Conservation (phyloP, 164 flowering plant genomes). For the Chimonanthus praecox region DNA sequence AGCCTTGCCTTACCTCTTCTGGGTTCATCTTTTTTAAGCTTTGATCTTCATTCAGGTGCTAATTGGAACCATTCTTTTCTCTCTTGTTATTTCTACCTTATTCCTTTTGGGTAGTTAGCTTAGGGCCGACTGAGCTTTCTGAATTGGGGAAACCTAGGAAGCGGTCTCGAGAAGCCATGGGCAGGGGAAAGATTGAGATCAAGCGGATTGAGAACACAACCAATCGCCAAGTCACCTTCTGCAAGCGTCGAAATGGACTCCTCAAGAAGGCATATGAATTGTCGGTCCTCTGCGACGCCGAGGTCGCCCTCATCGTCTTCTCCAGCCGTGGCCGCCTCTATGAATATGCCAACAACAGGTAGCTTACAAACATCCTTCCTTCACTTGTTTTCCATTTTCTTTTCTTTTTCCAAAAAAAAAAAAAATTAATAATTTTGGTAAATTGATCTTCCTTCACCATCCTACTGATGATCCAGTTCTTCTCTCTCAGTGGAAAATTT, state of each 20-base stretch:
- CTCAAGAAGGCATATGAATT: conserved; percentile 78
- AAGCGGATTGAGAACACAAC: conserved; percentile 86
- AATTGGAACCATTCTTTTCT: neutral
- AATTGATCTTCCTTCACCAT: neutral
- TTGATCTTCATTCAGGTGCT: neutral
- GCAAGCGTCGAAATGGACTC: conserved; percentile 68
- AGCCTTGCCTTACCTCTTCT: conserved; percentile 26
- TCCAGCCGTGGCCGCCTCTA: conserved; percentile 79
- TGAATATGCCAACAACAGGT: conserved; percentile 83
- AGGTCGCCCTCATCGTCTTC: conserved; percentile 74
- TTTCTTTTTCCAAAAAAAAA: neutral
- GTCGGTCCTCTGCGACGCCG: conserved; percentile 81
- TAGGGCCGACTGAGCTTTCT: neutral
- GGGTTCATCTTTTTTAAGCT: conserved; percentile 8
- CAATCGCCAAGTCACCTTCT: conserved; percentile 75
- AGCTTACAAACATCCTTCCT: neutral
- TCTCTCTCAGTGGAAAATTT: neutral
- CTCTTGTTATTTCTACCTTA: neutral
- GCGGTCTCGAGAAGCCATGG: conserved; percentile 37
- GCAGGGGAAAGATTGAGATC: conserved; percentile 81
- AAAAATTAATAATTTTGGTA: neutral
- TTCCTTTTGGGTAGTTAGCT: neutral
- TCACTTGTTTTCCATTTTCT: neutral
- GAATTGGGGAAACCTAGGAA: neutral
- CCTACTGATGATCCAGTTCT: neutral